Base-by-base conservation (phyloP, 2,329 filamentous ascomycete genomes). In the Aulographum hederae region DNA sequence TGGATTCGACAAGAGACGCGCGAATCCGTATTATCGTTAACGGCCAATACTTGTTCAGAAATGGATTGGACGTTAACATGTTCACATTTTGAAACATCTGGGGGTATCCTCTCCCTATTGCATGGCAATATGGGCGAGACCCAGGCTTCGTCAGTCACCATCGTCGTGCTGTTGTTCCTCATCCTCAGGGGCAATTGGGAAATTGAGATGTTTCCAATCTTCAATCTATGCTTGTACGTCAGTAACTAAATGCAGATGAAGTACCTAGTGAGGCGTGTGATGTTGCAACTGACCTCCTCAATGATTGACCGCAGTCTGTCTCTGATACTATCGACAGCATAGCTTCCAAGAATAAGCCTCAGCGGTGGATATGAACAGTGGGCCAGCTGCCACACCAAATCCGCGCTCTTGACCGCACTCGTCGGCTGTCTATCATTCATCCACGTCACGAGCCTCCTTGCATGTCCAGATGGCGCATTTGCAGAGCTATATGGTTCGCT, bases 301-400 rank as follows among this genome's bases (percentile, higher is more conserved):
- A 85, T 94, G 26, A 95, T 81, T 38, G 78, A 86, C 41, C 82
- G 69, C 46, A 95, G 56, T 14, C 86, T 67, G 56, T 98, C 89
- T 12, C 89, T 65, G 31, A 95, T 91, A 51, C 85, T 94, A 52
- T 98, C 86, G 23, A 95, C 86, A 2, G 89, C 86, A 56, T 92
- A 95, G 40, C 75, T 91, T 0, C 89, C 89, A 16, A 95, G 55
- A n/a, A 94, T 59, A 36, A 98, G 56, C 20, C 89, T 61, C 39
- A 95, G 52, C 0, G 89, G 89, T 31, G 89, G 89, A 49, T 84
- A 94, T n/a, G 73, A 77, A 56, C 86, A 95, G 59, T 95, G 89
- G 0, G 77, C 89, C 27, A 95, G 58, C 59, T 94, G 61, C 89
- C 89, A 95, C 5, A 93, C 76, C 34, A 95, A 58, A 58, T 95